Base-by-base conservation (phyloP, 148 eudicot species). In the Tetragonia tetragonoides region DNA sequence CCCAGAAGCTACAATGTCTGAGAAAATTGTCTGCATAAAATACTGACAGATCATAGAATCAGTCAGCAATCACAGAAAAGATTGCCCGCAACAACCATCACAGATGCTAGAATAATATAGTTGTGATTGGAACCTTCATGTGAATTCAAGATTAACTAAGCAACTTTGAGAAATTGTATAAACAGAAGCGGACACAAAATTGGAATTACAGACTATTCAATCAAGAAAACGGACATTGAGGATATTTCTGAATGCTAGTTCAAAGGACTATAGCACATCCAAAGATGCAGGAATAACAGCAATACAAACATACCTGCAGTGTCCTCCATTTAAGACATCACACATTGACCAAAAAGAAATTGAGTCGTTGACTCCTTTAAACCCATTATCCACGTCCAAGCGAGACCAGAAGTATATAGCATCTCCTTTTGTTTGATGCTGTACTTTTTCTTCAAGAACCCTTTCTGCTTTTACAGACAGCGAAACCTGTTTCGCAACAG, bases 271-370 rank as follows among this genome's bases (percentile, higher is more conserved):
- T 9, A 57, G 57, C 17, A n/a, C 2, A 60, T 10, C 61, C 70
- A 16, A 39, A 6, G 56, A 70, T 7, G 4, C 5, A 21, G 7
- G 37, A 64, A 44, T 7, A 14, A 46, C 46, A 47, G 64, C 12
- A 60, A 57, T 46, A 40, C 56, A 39, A 42, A 59, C 67, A 46
- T 84, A 93, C 99, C 97, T 85, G 88, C 99, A 95, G 74, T 90
- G 85, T 83, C 99, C 97, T 75, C 90, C 95, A 86, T 95, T 95
- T 66, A 93, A 83, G 85, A 90, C 83, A 78, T 95, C 97, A 87
- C 99, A 93, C 77, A 85, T 86, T 64, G 97, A 90, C 99, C 99
- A 95, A 86, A 95, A 95, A 21, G 92, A 86, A 81, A 78, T 86
- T 61, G 72, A 81, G 76, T 86, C 81, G 78, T 84, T 88, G 78